Evolutionary conservation across 345 rosid species (phyloP).

Genomic region (Populus euphratica): DNA sequence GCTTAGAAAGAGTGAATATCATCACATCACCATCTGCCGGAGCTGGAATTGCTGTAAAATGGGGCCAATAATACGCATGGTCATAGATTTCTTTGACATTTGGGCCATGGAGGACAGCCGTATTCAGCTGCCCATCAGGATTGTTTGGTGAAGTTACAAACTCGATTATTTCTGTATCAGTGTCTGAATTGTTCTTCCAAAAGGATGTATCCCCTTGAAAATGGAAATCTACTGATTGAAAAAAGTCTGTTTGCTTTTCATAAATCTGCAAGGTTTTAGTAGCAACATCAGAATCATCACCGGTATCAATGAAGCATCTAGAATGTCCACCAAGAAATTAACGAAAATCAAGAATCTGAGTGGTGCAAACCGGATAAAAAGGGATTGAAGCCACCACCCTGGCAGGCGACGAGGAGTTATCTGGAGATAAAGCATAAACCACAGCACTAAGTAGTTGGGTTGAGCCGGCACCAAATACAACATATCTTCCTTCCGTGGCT

Average conservation of each 20-base stretch:
- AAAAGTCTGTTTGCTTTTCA: slow-evolving; percentile 39
- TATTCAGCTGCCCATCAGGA: slow-evolving; percentile 60
- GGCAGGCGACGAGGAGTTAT: slow-evolving; percentile 43
- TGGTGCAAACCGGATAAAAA: slow-evolving; percentile 41
- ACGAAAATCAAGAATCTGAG: neutral
- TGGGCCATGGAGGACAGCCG: slow-evolving; percentile 50
- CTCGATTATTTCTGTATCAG: slow-evolving; percentile 37
- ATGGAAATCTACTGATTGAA: slow-evolving; percentile 28
- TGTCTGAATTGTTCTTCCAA: slow-evolving; percentile 36
- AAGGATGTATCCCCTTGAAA: slow-evolving; percentile 50
- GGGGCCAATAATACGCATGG: slow-evolving; percentile 74
- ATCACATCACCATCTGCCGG: slow-evolving; percentile 46
- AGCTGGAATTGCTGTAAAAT: slow-evolving; percentile 56
- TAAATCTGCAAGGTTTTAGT: slow-evolving; percentile 30
- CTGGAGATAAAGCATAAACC: slow-evolving; percentile 48
- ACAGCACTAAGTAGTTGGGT: slow-evolving; percentile 68
- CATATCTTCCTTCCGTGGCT: slow-evolving; percentile 38
- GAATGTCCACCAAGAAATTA: neutral
- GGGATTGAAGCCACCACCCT: slow-evolving; percentile 52
- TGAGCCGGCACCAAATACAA: slow-evolving; percentile 60
- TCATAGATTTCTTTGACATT: slow-evolving; percentile 52
- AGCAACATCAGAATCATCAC: neutral
- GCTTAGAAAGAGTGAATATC: slow-evolving; percentile 64
- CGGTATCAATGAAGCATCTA: neutral
- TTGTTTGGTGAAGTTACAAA: slow-evolving; percentile 78